phyloP scores from a whole-genome alignment of 2,329 filamentous ascomycete species.

The Ascochyta lentis region DNA sequence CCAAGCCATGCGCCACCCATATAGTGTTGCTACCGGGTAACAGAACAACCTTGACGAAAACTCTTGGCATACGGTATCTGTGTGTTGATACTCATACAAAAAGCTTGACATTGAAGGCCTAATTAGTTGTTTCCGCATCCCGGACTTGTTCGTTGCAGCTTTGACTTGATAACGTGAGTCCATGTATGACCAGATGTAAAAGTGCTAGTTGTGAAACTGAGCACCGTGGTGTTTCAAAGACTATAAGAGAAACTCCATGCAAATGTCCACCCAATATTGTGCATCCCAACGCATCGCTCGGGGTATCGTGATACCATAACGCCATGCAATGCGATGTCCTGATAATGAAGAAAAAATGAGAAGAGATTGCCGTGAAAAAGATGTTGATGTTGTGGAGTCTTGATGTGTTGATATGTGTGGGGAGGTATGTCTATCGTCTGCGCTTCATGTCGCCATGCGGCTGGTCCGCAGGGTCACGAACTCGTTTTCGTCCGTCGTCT shows the following conservation, averaged over 20 bases:
- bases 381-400: conserved; percentile 8
- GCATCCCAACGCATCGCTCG: conserved; percentile 5
- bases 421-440: conserved; percentile 25
- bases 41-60: no score
- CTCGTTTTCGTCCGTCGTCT: conserved; percentile 34
- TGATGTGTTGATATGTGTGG: conserved; percentile 10
- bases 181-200: neutral
- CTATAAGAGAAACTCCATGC: neutral
- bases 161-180: neutral
- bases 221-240: neutral
- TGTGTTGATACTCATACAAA: neutral
- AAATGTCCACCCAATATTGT: neutral
- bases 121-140: neutral
- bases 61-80: no score
- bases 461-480: conserved; percentile 33
- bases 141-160: neutral
- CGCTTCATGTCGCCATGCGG: conserved; percentile 34
- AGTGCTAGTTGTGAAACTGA: neutral
- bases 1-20: no score
- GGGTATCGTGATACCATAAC: conserved; percentile 24
- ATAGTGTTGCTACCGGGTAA: no score
- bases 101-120: neutral
- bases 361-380: neutral
- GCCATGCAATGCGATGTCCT: conserved; percentile 19
- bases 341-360: neutral